A percentile compares a stretch with the other conserved stretches of the same genome.
These are phyloP conservation scores for Crucihimalaya himalaica DNA, from an alignment of 345 rosid species.

Conservation along the genomic window DNA sequence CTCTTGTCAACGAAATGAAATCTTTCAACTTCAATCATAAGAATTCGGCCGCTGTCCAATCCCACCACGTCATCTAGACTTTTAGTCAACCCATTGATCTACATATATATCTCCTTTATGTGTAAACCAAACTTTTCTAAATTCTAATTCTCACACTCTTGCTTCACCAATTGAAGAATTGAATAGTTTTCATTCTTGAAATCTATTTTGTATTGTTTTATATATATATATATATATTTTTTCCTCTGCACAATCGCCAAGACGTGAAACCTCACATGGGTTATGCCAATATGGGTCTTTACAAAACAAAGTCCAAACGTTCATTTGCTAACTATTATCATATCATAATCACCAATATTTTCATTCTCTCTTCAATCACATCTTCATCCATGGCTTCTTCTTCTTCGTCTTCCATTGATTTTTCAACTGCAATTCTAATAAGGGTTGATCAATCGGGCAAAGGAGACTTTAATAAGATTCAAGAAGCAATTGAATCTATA, in stretches of 20 bases:
- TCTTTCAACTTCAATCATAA: slow-evolving; percentile 40
- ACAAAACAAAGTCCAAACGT: slow-evolving; percentile 23
- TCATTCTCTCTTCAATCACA: slow-evolving; percentile 30
- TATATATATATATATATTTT: no score
- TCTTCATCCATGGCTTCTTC: slow-evolving; percentile 38
- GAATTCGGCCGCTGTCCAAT: slow-evolving; percentile 46
- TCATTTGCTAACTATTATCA: slow-evolving; percentile 7
- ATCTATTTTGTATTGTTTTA: slow-evolving; percentile 13
- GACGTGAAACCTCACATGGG: slow-evolving; percentile 44
- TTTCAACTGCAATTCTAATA: slow-evolving; percentile 50
- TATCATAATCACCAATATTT: neutral
- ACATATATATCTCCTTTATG: neutral
- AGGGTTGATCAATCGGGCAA: slow-evolving; percentile 69
- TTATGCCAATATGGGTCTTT: slow-evolving; percentile 32
- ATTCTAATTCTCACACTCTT: slow-evolving; percentile 32
- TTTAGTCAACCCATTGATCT: slow-evolving; percentile 27
- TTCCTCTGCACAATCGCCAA: slow-evolving; percentile 37
- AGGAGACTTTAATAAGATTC: slow-evolving; percentile 66
- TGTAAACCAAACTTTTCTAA: slow-evolving; percentile 21
- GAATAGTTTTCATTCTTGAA: neutral
- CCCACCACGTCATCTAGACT: slow-evolving; percentile 27
- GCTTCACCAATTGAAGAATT: slow-evolving; percentile 26
- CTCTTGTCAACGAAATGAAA: slow-evolving; percentile 20
- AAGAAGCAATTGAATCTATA: slow-evolving; percentile 68
- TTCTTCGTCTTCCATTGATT: slow-evolving; percentile 33